Evolutionary conservation across 495 filamentous ascomycete genomes (phyloP).

Genomic region (Daldinia grandis): DNA sequence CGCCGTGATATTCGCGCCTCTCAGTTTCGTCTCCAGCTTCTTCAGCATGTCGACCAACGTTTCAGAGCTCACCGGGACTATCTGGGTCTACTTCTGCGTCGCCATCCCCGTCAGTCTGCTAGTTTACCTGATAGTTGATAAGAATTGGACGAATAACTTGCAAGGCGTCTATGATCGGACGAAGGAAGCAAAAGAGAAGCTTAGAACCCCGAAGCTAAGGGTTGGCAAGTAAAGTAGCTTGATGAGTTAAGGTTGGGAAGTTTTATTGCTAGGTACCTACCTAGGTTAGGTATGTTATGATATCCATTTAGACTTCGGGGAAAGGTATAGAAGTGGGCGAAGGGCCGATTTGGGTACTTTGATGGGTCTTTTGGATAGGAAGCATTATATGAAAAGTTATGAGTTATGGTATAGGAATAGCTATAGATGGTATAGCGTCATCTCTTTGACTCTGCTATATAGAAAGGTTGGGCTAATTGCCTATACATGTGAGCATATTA

Average conservation of each 20-base stretch:
- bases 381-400: neutral
- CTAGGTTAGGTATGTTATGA: no score
- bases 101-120: slow-evolving; percentile 30
- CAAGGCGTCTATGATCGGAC: slow-evolving; percentile 3
- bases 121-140: slow-evolving; percentile 31
- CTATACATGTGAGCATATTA: neutral
- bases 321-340: neutral
- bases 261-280: neutral
- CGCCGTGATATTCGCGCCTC: slow-evolving; percentile 55
- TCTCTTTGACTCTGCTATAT: neutral
- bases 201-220: neutral
- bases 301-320: neutral
- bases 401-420: neutral
- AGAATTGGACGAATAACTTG: slow-evolving; percentile 31
- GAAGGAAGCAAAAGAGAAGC: slow-evolving; percentile 1
- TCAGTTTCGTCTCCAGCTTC: slow-evolving; percentile 50
- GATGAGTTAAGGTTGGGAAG: neutral
- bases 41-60: slow-evolving; percentile 49
- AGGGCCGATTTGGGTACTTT: neutral
- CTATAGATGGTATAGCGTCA: neutral
- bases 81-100: slow-evolving; percentile 40
- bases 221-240: neutral
- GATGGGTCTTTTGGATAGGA: neutral
- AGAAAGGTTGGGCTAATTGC: neutral
- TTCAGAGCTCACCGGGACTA: slow-evolving; percentile 18